Evolutionary conservation across 805 yeast species (phyloP).

Genomic region (Ogataea naganishii): DNA sequence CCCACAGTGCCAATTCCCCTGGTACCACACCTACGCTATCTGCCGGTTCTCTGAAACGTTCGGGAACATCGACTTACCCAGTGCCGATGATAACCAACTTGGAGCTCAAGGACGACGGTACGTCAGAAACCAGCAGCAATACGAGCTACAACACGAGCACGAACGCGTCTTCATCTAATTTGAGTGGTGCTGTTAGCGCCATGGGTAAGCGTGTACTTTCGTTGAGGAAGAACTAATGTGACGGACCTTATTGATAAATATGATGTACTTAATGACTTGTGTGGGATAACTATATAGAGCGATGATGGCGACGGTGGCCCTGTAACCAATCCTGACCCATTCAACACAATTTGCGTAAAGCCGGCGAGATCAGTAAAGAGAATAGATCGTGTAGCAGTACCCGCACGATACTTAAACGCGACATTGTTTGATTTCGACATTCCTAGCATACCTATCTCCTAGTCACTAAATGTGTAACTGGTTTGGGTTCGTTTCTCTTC

Average conservation of each 20-base stretch:
- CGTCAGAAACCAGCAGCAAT: constrained; percentile 4
- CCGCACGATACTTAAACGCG: too few species aligned
- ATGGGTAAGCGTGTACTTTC: constrained; percentile 19
- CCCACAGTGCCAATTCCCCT: neutral
- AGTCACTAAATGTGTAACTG: constrained; percentile 21
- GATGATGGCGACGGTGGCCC: too few species aligned
- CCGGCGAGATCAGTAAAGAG: too few species aligned
- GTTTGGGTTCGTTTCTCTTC: constrained; percentile 15
- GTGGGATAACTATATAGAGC: too few species aligned
- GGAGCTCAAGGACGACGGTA: constrained; percentile 10
- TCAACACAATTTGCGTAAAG: too few species aligned
- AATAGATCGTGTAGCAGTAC: too few species aligned
- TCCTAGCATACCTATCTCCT: too few species aligned
- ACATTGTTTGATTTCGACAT: too few species aligned
- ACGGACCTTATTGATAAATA: too few species aligned
- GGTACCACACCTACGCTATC: constrained; percentile 3
- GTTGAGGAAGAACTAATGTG: constrained; percentile 11
- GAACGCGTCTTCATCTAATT: neutral
- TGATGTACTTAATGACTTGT: too few species aligned
- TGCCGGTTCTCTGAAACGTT: constrained; percentile 10
- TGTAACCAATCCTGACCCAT: too few species aligned
- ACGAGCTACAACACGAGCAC: constrained; percentile 1
- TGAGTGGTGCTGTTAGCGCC: constrained; percentile 10
- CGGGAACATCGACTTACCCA: constrained; percentile 15
- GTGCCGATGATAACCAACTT: constrained; percentile 23